Conservation (phyloP, 495 filamentous ascomycete genomes). For the Penicillium atrosanguineum region DNA sequence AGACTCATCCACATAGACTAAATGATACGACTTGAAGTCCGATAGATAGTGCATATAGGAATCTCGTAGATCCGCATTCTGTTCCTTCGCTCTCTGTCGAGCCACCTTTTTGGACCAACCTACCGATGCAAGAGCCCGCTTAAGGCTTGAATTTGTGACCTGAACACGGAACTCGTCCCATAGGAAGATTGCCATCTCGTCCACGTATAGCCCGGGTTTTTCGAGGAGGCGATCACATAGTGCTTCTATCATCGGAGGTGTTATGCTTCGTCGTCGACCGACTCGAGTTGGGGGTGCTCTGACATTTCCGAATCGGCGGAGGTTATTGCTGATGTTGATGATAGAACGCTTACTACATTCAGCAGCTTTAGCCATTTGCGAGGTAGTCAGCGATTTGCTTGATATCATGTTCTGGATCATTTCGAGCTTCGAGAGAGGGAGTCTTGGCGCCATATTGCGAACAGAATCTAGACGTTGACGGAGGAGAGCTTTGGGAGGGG, state of each 20-base stretch:
- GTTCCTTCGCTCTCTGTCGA: not conserved
- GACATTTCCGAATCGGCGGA: constrained; percentile 22
- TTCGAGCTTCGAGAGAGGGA: not conserved
- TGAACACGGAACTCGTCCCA: constrained; percentile 12
- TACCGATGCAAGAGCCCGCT: constrained; percentile 6
- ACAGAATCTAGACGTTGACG: not conserved
- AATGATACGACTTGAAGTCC: not conserved
- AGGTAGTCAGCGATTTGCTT: constrained; percentile 15
- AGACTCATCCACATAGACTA: not conserved
- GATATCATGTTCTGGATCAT: constrained; percentile 12
- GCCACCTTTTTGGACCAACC: constrained; percentile 14
- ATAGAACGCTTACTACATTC: constrained; percentile 20
- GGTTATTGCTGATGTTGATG: constrained; percentile 21
- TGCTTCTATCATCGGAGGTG: constrained; percentile 20
- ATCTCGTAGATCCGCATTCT: not conserved
- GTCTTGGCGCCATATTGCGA: constrained; percentile 9
- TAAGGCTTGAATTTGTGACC: constrained; percentile 7
- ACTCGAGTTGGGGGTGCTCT: constrained; percentile 22
- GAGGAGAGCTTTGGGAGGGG: not conserved
- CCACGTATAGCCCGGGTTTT: constrained; percentile 19
- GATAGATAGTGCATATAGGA: not conserved
- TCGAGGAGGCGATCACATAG: constrained; percentile 18
- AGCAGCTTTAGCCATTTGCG: constrained; percentile 20
- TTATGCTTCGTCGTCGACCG: constrained; percentile 15
- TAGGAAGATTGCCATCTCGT: constrained; percentile 20